Evolutionary conservation across 2,329 filamentous ascomycete species (phyloP), one percentile per base, ranked within the genome.

Genomic region (Sporothrix schenckii): DNA sequence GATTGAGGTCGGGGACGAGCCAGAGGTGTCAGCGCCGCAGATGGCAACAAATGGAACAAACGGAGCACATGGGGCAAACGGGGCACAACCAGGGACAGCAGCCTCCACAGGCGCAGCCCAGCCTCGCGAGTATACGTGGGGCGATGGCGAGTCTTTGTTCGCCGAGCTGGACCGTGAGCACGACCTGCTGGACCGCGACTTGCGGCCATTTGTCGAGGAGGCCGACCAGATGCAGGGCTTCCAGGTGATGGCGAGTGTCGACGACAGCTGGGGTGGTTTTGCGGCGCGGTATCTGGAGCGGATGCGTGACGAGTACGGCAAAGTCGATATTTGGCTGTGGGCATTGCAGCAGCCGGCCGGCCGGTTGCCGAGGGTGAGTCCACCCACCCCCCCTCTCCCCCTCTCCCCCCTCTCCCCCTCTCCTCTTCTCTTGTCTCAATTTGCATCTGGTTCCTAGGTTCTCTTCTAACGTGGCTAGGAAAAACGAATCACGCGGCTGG

Each of bases 161-260:
- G 81, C 82, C 24, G 84, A 85, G 3, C 82, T 94, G 9, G 91
- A 94, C 78, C 89, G 87, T 76, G 93, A 97, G 76, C 88, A 94
- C 74, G 94, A 97, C 75, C 80, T 98, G 5, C 82, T 97, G 4
- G 95, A 99, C 77, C 87, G 94, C n/a, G 94, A 99, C 78, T 82
- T 97, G 74, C 86, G 95, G 50, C 89, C 89, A 0, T 97, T 97
- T 77, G 88, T 90, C 2, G 95, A 99, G 81, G 95, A 98, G 80
- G 95, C 93, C 74, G 95, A 99, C 79, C 89, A 93, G 69, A 85
- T 98, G 81, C 94, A 97, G 79, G 94, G 91, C 0, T 83, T 99
- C 21, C 94, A 98, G 78, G 78, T 94, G 13, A 86, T 94, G 72
- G 84, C 89, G 2, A 86, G 87, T 4, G 81, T 89, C 6, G 92